Evolutionary conservation across 352 stramenopile genomes (phyloP).

Genomic region (Phytophthora lateralis): DNA sequence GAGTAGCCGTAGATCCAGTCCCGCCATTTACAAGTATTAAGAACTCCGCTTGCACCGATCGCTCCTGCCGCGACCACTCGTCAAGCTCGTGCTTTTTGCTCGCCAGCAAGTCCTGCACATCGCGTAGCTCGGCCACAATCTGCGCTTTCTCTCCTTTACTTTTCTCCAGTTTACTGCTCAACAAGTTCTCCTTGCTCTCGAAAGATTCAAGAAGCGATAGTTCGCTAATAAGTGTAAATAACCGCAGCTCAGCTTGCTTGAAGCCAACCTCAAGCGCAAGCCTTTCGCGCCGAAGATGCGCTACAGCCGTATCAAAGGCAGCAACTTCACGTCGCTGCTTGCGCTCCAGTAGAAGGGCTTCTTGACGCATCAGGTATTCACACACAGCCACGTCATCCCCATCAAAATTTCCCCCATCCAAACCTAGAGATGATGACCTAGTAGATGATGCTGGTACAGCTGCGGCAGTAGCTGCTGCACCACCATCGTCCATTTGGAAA

Average conservation of each 20-base stretch:
- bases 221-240: slow-evolving; percentile 89
- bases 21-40: slow-evolving; percentile 73
- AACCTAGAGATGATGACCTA: background rate
- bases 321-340: slow-evolving; percentile 70
- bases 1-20: slow-evolving; percentile 31
- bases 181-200: slow-evolving; percentile 88
- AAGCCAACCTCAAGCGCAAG: slow-evolving; percentile 87
- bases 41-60: slow-evolving; percentile 73
- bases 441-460: background rate
- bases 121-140: slow-evolving; percentile 76
- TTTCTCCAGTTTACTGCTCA: slow-evolving; percentile 88
- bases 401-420: slow-evolving; percentile 38
- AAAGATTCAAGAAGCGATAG: slow-evolving; percentile 91
- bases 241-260: slow-evolving; percentile 87
- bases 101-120: slow-evolving; percentile 76
- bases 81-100: slow-evolving; percentile 85
- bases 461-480: background rate
- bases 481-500: slow-evolving; percentile 24
- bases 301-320: slow-evolving; percentile 90
- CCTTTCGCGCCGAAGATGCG: slow-evolving; percentile 88
- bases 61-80: slow-evolving; percentile 71
- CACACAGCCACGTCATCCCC: slow-evolving; percentile 53
- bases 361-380: slow-evolving; percentile 62
- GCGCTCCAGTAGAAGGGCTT: slow-evolving; percentile 67
- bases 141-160: slow-evolving; percentile 86